Evolutionary conservation across 2,329 filamentous ascomycete genomes (phyloP).

Genomic region (Fusarium mundagurra): DNA sequence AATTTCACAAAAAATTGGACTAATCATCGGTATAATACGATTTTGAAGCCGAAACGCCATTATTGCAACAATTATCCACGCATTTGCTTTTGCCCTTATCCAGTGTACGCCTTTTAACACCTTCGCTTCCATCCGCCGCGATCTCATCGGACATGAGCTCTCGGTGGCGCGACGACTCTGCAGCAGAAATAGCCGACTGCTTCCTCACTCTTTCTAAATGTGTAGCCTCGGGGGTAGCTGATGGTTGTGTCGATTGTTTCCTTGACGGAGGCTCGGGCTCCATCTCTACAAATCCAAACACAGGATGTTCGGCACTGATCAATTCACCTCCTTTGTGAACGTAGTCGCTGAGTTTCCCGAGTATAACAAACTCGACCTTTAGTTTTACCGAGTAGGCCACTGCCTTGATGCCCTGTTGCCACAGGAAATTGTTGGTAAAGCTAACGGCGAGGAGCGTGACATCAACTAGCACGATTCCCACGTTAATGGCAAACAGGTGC

Average conservation of each 20-base stretch:
- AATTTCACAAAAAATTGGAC: not conserved
- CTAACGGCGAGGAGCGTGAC: constrained; percentile 48
- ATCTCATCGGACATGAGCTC: not conserved
- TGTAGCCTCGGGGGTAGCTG: not conserved
- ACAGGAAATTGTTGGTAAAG: constrained; percentile 44
- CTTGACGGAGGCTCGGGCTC: constrained; percentile 17
- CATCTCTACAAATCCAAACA: constrained; percentile 32
- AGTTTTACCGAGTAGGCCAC: constrained; percentile 51
- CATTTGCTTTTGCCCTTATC: constrained; percentile 20
- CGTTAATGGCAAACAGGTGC: constrained; percentile 49
- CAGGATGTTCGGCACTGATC: constrained; percentile 6
- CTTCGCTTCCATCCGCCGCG: not conserved
- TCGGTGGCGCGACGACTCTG: constrained; percentile 1
- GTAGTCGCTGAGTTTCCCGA: constrained; percentile 49
- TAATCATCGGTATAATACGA: constrained; percentile 13
- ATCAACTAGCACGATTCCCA: constrained; percentile 56
- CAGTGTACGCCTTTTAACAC: constrained; percentile 1
- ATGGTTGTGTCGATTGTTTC: not conserved
- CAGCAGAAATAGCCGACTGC: constrained; percentile 4
- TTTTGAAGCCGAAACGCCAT: not conserved
- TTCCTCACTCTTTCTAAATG: constrained; percentile 12
- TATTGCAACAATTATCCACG: not conserved
- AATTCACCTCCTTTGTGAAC: constrained; percentile 42
- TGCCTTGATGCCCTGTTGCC: constrained; percentile 49
- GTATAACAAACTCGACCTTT: constrained; percentile 50